phyloP scores from a whole-genome alignment of 2,329 filamentous ascomycete species.

The Aspergillus persii region DNA sequence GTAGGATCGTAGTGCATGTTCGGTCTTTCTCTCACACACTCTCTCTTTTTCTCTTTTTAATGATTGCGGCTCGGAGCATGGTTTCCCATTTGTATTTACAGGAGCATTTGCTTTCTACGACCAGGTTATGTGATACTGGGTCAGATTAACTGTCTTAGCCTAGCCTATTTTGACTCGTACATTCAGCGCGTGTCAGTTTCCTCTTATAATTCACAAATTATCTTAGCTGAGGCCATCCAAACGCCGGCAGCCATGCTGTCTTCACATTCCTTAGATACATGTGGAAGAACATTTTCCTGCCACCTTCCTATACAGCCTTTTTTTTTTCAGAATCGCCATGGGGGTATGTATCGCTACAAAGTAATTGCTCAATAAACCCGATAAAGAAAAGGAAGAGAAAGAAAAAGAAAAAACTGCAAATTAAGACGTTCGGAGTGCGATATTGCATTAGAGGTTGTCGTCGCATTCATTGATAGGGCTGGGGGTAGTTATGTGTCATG shows the following conservation, averaged over 20 bases:
- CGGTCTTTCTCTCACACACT: too few species aligned
- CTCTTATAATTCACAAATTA: not conserved
- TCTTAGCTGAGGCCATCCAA: not conserved
- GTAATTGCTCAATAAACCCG: not conserved
- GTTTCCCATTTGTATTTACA: not conserved
- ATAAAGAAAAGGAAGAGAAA: too few species aligned
- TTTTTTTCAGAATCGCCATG: not conserved
- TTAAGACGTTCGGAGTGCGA: not conserved
- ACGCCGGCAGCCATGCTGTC: too few species aligned
- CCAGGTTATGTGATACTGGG: not conserved
- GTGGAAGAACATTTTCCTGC: too few species aligned
- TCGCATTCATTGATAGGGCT: conserved; percentile 17
- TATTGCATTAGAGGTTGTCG: not conserved
- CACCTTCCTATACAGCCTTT: too few species aligned
- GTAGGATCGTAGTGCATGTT: conserved; percentile 20
- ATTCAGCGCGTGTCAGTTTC: not conserved
- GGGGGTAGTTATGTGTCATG: conserved; percentile 7
- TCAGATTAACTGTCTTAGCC: not conserved
- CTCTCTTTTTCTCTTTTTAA: too few species aligned
- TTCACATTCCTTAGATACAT: too few species aligned
- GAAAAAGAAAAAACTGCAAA: not conserved
- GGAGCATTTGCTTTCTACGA: not conserved
- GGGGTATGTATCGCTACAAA: not conserved
- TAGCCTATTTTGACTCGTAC: not conserved
- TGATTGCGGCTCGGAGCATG: not conserved